Conservation (phyloP, 2,329 filamentous ascomycete species). For the Blastomyces parvus region DNA sequence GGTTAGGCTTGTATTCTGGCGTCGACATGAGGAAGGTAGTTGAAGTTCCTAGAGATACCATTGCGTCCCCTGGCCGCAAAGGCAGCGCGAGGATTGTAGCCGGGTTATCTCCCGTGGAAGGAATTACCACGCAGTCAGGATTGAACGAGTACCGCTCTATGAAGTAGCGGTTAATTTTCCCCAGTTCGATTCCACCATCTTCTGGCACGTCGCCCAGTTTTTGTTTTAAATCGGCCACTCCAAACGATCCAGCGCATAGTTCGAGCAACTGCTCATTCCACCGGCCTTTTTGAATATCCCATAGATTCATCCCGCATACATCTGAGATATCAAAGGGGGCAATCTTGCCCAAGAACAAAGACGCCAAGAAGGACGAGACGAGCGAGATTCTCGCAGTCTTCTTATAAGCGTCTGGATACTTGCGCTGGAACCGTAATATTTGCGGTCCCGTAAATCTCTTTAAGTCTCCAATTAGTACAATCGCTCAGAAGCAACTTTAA, state of each 20-base stretch:
- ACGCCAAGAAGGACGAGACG: slow-evolving; percentile 90
- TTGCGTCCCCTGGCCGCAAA: slow-evolving; percentile 77
- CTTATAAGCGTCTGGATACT: slow-evolving; percentile 70
- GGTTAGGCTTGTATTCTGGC: slow-evolving; percentile 78
- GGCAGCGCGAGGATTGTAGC: slow-evolving; percentile 88
- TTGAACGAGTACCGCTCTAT: slow-evolving; percentile 68
- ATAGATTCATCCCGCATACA: slow-evolving; percentile 93
- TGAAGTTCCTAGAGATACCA: slow-evolving; percentile 87
- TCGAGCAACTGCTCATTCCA: slow-evolving; percentile 70
- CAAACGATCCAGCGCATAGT: slow-evolving; percentile 60
- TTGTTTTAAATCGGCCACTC: slow-evolving; percentile 54
- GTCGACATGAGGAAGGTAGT: slow-evolving; percentile 98
- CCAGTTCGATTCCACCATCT: slow-evolving; percentile 73
- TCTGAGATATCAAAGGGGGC: slow-evolving; percentile 91
- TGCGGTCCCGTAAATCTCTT: slow-evolving; percentile 98
- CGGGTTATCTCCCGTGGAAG: slow-evolving; percentile 94
- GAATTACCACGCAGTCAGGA: slow-evolving; percentile 62
- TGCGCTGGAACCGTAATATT: slow-evolving; percentile 76
- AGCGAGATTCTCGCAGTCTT: slow-evolving; percentile 79
- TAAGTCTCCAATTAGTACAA: slow-evolving; percentile 10
- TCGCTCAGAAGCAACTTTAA: neutral
- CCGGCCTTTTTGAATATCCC: slow-evolving; percentile 66
- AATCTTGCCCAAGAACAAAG: slow-evolving; percentile 72
- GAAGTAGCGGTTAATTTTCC: slow-evolving; percentile 69
- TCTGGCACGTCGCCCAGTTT: slow-evolving; percentile 74